These are phyloP conservation scores for Phytophthora chlamydospora DNA, from an alignment of 352 stramenopile genomes.

Conservation along the genomic window DNA sequence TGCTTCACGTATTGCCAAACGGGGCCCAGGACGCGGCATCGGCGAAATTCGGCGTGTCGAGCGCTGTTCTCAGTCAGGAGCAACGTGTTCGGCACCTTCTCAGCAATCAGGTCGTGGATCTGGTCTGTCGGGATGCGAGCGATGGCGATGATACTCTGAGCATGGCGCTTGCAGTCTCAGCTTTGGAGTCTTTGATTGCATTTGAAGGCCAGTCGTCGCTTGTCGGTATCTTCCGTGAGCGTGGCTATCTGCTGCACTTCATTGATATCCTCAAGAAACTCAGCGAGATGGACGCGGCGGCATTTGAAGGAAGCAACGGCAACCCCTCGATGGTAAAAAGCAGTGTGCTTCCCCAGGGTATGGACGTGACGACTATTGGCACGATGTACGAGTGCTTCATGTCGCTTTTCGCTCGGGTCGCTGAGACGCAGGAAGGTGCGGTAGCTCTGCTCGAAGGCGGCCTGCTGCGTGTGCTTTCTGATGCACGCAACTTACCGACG, in stretches of 20 bases:
- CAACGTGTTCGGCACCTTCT: slow-evolving; percentile 45
- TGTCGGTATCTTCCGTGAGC: slow-evolving; percentile 68
- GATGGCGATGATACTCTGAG: slow-evolving; percentile 80
- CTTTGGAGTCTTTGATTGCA: slow-evolving; percentile 68
- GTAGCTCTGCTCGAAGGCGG: slow-evolving; percentile 75
- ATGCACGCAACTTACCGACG: slow-evolving; percentile 65
- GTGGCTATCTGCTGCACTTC: slow-evolving; percentile 82
- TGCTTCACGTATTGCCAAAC: slow-evolving; percentile 53
- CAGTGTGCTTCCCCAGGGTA: slow-evolving; percentile 46
- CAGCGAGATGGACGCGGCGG: slow-evolving; percentile 66
- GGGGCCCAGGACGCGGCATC: slow-evolving; percentile 21
- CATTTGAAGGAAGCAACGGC: slow-evolving; percentile 51
- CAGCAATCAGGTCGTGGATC: slow-evolving; percentile 65
- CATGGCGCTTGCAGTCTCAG: slow-evolving; percentile 81
- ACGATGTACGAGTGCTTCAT: slow-evolving; percentile 87
- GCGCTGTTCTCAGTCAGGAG: slow-evolving; percentile 28
- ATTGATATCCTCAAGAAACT: slow-evolving; percentile 79
- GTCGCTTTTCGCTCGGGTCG: slow-evolving; percentile 76
- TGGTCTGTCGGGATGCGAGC: slow-evolving; percentile 78
- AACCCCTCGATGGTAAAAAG: slow-evolving; percentile 46
- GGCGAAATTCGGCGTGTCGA: slow-evolving; percentile 19
- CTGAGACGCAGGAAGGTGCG: slow-evolving; percentile 65
- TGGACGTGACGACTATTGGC: slow-evolving; percentile 73
- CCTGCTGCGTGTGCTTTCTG: slow-evolving; percentile 67
- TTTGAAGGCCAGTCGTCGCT: slow-evolving; percentile 57